Evolutionary conservation across 331 rosid species (phyloP).

Genomic region (Pyrus hybrid): DNA sequence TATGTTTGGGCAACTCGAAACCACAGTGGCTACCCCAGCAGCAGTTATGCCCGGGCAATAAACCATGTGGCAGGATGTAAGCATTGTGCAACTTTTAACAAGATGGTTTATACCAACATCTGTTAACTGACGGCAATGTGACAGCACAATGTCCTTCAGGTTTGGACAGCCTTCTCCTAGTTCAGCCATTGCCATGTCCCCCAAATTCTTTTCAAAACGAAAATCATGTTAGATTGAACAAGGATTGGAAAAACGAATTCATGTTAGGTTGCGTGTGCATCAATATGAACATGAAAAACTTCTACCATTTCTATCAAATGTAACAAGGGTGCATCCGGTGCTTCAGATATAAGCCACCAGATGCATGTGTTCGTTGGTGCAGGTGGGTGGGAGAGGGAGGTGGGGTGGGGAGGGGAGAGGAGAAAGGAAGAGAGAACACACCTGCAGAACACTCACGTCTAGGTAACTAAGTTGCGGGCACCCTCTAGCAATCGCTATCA

Average conservation of each 20-base stretch:
- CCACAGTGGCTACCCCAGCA: constrained; percentile 78
- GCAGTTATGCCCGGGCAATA: constrained; percentile 78
- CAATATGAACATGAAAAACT: background rate
- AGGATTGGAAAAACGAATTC: background rate
- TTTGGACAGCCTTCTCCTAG: constrained; percentile 81
- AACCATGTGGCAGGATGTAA: constrained; percentile 88
- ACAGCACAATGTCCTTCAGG: constrained; percentile 67
- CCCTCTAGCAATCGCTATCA: constrained; percentile 87
- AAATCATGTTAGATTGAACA: background rate
- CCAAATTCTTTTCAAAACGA: constrained; percentile 53
- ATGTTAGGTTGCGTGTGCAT: background rate
- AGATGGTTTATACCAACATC: constrained; percentile 78
- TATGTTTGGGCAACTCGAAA: constrained; percentile 74
- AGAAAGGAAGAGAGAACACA: constrained; percentile 21
- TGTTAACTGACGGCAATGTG: constrained; percentile 84
- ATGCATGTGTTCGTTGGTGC: background rate
- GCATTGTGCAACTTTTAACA: constrained; percentile 54
- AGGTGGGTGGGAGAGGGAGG: no score
- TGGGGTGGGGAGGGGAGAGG: background rate
- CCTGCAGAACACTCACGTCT: constrained; percentile 91
- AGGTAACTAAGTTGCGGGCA: constrained; percentile 66
- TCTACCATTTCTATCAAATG: background rate
- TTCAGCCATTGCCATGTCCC: constrained; percentile 82
- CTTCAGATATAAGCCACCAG: background rate
- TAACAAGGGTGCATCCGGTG: background rate